Evolutionary conservation across 2,329 filamentous ascomycete genomes (phyloP).

Genomic region (Bretziella fagacearum): DNA sequence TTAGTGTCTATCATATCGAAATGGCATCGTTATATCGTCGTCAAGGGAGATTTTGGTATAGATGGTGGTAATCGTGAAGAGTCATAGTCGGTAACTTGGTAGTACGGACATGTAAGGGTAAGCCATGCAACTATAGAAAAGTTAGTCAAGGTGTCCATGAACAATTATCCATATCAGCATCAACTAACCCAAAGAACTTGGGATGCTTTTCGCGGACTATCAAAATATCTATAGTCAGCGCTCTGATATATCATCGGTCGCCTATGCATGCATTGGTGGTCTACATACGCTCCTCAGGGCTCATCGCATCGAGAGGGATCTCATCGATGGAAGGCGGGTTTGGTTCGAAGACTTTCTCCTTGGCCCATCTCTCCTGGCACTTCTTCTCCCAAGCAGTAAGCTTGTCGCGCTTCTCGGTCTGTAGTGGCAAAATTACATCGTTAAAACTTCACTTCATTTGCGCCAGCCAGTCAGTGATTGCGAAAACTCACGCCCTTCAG

Average conservation of each 20-base stretch:
- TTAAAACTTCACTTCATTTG: too few relatives aligned
- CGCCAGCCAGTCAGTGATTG: not conserved
- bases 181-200: slow-evolving; percentile 65
- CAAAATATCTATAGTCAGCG: not conserved
- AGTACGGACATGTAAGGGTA: slow-evolving; percentile 24
- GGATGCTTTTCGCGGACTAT: slow-evolving; percentile 56
- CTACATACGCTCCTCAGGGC: slow-evolving; percentile 40
- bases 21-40: not conserved
- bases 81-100: too few relatives aligned
- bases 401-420: slow-evolving; percentile 77
- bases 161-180: slow-evolving; percentile 31
- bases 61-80: not conserved
- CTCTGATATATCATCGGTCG: not conserved
- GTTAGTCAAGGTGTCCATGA: not conserved
- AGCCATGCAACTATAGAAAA: slow-evolving; percentile 22
- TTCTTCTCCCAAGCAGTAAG: slow-evolving; percentile 76
- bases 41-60: not conserved
- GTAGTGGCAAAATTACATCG: slow-evolving; percentile 13
- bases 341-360: slow-evolving; percentile 63
- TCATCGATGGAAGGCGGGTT: slow-evolving; percentile 68
- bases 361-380: slow-evolving; percentile 50
- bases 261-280: too few relatives aligned
- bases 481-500: slow-evolving; percentile 34
- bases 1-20: not conserved
- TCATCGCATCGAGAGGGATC: slow-evolving; percentile 56